A percentile compares a stretch with the other conserved stretches of the same genome.
phyloP scores from a whole-genome alignment of 164 flowering plant genomes.

The Warburgia ugandensis region DNA sequence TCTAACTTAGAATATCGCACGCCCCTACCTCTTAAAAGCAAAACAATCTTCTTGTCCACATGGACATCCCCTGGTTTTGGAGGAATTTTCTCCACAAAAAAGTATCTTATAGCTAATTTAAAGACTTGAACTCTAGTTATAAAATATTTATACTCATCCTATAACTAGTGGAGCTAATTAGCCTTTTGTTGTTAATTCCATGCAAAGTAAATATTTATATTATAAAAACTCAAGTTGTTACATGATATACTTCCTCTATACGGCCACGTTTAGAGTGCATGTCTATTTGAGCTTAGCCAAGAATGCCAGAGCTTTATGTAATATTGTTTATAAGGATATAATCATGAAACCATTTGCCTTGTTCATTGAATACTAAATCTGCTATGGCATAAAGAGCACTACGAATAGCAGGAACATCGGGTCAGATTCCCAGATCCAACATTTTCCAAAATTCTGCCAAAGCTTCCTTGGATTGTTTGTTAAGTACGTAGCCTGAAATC shows the following conservation, averaged over 20 bases:
- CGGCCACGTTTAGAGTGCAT: constrained; percentile 36
- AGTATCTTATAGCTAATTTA: too few species aligned
- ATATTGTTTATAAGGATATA: constrained; percentile 12
- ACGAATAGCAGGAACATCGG: constrained; percentile 22
- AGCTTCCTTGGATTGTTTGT: constrained; percentile 17
- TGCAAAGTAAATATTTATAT: too few species aligned
- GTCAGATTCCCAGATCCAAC: constrained; percentile 12
- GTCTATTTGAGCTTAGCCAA: constrained; percentile 28
- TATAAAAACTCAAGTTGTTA: too few species aligned
- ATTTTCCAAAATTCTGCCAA: constrained; percentile 23
- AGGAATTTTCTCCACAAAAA: too few species aligned
- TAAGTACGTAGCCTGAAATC: constrained; percentile 18
- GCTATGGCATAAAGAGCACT: constrained; percentile 19
- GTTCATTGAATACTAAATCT: constrained; percentile 23
- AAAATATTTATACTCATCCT: too few species aligned
- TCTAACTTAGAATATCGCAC: too few species aligned
- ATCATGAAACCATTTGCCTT: constrained; percentile 31
- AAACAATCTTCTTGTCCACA: too few species aligned
- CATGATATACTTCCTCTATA: constrained; percentile 24
- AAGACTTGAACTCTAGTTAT: too few species aligned
- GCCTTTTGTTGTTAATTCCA: too few species aligned
- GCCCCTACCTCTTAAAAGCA: too few species aligned
- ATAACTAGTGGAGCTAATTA: too few species aligned
- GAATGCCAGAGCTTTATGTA: constrained; percentile 14
- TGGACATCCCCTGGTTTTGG: too few species aligned